Evolutionary conservation across 2,329 filamentous ascomycete species (phyloP).

Genomic region (Fusarium humuli): DNA sequence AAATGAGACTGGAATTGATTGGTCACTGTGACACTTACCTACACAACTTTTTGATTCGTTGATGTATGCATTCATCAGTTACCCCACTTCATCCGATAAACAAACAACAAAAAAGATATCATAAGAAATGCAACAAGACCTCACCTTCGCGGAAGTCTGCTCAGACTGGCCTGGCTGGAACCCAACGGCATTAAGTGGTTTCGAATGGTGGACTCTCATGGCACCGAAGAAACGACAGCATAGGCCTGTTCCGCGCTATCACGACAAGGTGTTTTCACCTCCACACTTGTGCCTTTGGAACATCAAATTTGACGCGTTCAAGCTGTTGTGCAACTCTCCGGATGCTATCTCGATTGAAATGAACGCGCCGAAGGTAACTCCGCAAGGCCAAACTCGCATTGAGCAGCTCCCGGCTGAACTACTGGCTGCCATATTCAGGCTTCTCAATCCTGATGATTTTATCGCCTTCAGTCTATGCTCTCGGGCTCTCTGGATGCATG

Average conservation of each 20-base stretch:
- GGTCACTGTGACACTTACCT: neutral
- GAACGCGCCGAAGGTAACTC: rapidly evolving
- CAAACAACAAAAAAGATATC: neutral
- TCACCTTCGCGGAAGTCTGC: neutral
- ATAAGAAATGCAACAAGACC: neutral
- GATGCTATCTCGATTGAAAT: neutral
- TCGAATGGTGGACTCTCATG: neutral
- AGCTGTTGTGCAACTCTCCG: neutral
- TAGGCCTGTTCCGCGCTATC: neutral
- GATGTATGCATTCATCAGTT: neutral
- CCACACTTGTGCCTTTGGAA: neutral
- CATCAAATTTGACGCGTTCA: slow-evolving; percentile 15
- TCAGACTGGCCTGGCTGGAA: neutral
- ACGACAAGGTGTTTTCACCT: neutral
- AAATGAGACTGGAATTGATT: neutral
- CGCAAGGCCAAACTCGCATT: neutral
- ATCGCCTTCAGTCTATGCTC: slow-evolving; percentile 17
- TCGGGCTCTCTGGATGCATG: slow-evolving; percentile 1
- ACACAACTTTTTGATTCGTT: neutral
- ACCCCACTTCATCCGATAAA: neutral
- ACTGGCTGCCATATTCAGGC: neutral
- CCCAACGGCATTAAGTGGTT: neutral
- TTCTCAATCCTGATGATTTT: neutral
- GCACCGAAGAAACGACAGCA: neutral
- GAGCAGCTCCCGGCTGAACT: slow-evolving; percentile 16